These are phyloP conservation scores for Septoria linicola DNA, from an alignment of 2,329 filamentous ascomycete species.

Conservation along the genomic window DNA sequence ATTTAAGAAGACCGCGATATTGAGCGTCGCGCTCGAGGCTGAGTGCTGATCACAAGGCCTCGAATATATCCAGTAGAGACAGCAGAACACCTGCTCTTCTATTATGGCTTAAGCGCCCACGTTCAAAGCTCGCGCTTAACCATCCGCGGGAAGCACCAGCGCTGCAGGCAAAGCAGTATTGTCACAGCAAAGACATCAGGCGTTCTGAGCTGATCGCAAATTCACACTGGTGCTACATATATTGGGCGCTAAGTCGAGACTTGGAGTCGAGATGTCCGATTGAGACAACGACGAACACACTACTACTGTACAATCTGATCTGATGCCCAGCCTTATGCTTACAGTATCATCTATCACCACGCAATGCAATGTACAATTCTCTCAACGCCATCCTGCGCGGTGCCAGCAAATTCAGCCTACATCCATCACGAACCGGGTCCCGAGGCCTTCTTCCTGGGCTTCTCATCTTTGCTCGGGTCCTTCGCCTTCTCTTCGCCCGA, in stretches of 20 bases:
- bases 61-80: conserved; percentile 1
- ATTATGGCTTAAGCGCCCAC: conserved; percentile 6
- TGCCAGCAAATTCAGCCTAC: not conserved
- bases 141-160: conserved; percentile 8
- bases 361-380: conserved; percentile 15
- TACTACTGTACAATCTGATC: conserved; percentile 17
- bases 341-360: not conserved
- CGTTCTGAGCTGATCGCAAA: not conserved
- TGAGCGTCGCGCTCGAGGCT: not conserved
- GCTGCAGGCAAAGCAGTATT: not conserved
- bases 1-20: not conserved
- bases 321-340: not conserved
- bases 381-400: not conserved
- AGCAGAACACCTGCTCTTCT: not conserved
- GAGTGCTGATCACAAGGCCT: not conserved
- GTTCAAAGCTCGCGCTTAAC: not conserved
- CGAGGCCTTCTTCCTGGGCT: conserved; percentile 40
- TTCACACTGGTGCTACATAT: not conserved
- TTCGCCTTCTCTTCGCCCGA: conserved; percentile 17
- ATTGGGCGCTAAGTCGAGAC: not conserved
- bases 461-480: conserved; percentile 29
- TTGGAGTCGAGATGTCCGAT: conserved; percentile 22
- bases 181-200: not conserved
- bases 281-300: conserved; percentile 18
- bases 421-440: conserved; percentile 34